Evolutionary conservation across 768 basidiomycete species (phyloP).

Genomic region (Russula sp.): DNA sequence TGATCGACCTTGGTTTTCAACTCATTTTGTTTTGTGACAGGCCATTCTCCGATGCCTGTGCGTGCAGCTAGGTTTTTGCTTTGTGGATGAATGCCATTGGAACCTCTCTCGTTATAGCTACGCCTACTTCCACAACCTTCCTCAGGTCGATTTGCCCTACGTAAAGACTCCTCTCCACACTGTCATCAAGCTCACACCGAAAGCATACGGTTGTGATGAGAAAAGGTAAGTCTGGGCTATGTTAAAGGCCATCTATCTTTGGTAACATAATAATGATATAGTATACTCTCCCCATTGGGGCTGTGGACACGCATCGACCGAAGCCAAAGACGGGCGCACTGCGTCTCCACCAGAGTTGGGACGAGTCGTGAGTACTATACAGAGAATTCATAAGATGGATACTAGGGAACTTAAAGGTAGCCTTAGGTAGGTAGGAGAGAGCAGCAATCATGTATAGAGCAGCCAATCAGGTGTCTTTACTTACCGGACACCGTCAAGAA

Average conservation of each 20-base stretch:
- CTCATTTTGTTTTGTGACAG: conserved; percentile 35
- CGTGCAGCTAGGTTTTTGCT: conserved; percentile 33
- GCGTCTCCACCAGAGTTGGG: conserved; percentile 19
- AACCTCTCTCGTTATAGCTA: conserved; percentile 51
- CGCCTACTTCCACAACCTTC: conserved; percentile 94
- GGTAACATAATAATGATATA: conserved; percentile 33
- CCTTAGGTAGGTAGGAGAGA: no score
- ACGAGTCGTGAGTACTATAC: conserved; percentile 32
- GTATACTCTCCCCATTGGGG: conserved; percentile 88
- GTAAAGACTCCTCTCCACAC: conserved; percentile 97
- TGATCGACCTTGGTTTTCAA: neutral
- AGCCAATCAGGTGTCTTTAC: neutral
- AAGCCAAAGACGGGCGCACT: conserved; percentile 39
- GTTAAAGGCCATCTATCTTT: neutral
- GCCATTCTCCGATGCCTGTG: conserved; percentile 78
- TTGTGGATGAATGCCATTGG: conserved; percentile 4
- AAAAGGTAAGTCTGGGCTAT: conserved; percentile 59
- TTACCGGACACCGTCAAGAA: neutral
- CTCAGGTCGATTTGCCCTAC: conserved; percentile 93
- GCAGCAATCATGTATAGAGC: neutral
- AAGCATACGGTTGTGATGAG: conserved; percentile 98
- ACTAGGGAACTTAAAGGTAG: neutral
- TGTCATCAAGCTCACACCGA: conserved; percentile 96
- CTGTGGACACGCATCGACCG: conserved; percentile 91
- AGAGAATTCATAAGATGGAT: conserved; percentile 21